These are phyloP conservation scores for Drechslera avenae DNA, from an alignment of 2,329 filamentous ascomycete species.

Conservation along the genomic window DNA sequence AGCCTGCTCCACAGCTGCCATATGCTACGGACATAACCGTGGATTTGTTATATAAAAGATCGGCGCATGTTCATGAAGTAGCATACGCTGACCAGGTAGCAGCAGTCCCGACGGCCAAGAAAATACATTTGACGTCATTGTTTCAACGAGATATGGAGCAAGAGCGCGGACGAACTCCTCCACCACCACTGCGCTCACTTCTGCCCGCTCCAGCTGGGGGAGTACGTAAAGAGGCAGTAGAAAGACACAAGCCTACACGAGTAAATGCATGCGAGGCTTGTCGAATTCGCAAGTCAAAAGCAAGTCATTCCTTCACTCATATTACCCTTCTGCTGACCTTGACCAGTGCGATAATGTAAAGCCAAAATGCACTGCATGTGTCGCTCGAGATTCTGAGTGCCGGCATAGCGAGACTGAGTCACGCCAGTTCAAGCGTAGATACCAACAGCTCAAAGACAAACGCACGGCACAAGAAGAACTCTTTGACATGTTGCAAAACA, in stretches of 20 bases:
- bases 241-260: not conserved
- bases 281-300: slow-evolving; percentile 17
- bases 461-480: slow-evolving; percentile 18
- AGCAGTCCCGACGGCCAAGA: not conserved
- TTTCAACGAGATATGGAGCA: slow-evolving; percentile 1
- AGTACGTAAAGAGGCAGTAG: not conserved
- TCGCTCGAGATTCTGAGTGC: slow-evolving; percentile 8
- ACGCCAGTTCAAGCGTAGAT: slow-evolving; percentile 13
- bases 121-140: not conserved
- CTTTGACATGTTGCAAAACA: slow-evolving; percentile 11
- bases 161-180: not conserved
- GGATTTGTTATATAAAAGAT: not conserved
- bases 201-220: slow-evolving; percentile 8
- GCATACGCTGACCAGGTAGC: not conserved
- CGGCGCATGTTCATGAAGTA: not conserved
- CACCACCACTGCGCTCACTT: slow-evolving; percentile 7
- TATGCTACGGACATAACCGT: not conserved
- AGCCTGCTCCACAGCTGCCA: not conserved
- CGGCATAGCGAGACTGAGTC: slow-evolving; percentile 8
- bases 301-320: not conserved
- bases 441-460: slow-evolving; percentile 9
- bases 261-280: slow-evolving; percentile 15
- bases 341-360: slow-evolving; percentile 13
- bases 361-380: slow-evolving; percentile 15
- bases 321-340: not conserved